Evolutionary conservation across 2,329 filamentous ascomycete species (phyloP).

Genomic region (Aspergillus ustus): DNA sequence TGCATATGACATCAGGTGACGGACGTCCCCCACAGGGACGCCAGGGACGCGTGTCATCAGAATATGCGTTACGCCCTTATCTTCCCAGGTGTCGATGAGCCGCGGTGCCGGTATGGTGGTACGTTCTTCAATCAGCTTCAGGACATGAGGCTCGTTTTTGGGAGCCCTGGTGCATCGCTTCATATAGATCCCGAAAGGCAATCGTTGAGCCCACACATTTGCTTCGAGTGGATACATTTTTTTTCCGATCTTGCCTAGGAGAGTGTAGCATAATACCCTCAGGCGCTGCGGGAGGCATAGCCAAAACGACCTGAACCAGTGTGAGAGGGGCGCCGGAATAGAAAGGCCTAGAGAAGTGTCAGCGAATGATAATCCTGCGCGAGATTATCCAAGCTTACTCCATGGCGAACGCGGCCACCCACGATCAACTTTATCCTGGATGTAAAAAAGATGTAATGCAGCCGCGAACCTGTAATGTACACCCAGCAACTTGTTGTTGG

Average conservation of each 20-base stretch:
- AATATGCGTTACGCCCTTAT: not conserved
- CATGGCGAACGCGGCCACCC: slow-evolving; percentile 16
- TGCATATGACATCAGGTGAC: slow-evolving; percentile 7
- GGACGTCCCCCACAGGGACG: not conserved
- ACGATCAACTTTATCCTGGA: slow-evolving; percentile 16
- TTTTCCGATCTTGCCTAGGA: not conserved
- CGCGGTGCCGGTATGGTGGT: slow-evolving; percentile 5
- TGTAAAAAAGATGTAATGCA: slow-evolving; percentile 21
- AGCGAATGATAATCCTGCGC: not conserved
- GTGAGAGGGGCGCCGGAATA: not conserved
- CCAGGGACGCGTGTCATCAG: slow-evolving; percentile 7
- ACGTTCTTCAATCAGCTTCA: slow-evolving; percentile 2
- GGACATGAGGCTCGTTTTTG: not conserved
- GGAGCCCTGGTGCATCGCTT: slow-evolving; percentile 4
- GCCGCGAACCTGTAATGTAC: slow-evolving; percentile 16
- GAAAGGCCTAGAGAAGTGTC: not conserved
- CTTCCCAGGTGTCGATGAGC: not conserved
- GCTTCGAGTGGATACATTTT: not conserved
- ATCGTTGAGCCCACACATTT: not conserved
- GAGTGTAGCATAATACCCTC: not conserved
- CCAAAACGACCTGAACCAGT: not conserved
- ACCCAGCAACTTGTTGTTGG: slow-evolving; percentile 11
- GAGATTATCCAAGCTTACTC: not conserved
- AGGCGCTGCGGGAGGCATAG: not conserved
- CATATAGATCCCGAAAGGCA: slow-evolving; percentile 11